Evolutionary conservation across 139 green algal genomes (phyloP).

Genomic region (Yamagishiella unicocca): DNA sequence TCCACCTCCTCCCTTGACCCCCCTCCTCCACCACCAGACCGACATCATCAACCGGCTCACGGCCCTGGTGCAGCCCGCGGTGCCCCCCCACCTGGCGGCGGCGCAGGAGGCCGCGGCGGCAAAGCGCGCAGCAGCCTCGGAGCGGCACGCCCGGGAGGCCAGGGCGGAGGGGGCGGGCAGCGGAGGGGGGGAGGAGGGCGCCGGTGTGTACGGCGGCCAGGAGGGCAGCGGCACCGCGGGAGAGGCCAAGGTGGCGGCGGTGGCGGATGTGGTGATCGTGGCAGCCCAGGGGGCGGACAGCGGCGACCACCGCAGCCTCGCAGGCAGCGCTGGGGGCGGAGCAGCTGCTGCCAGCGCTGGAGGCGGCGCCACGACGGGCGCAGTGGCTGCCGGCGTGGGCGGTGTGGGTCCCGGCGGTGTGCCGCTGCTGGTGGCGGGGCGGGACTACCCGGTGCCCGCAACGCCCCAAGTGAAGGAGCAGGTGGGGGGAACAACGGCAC

Average conservation of each 20-base stretch:
- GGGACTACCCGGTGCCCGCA: not conserved
- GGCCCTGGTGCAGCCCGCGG: not conserved
- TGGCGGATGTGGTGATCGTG: not conserved
- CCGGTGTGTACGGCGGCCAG: not conserved
- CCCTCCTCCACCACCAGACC: not conserved
- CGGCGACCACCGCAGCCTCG: not conserved
- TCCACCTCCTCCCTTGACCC: not conserved
- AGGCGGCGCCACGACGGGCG: not conserved
- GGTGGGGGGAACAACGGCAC: not conserved
- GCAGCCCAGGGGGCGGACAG: too few species aligned
- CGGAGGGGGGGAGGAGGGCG: too few species aligned
- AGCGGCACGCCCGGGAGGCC: too few species aligned
- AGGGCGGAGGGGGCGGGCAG: too few species aligned
- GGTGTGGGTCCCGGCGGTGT: not conserved
- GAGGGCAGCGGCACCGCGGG: not conserved
- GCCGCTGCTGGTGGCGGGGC: not conserved
- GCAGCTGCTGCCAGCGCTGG: not conserved
- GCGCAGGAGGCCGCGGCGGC: not conserved
- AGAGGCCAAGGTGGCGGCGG: not conserved
- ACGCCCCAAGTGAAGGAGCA: not conserved
- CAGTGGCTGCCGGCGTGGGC: not conserved
- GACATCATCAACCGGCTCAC: slow-evolving; percentile 34
- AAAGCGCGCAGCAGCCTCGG: not conserved
- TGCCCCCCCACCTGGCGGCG: not conserved
- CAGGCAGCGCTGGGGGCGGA: not conserved